Percentiles rank a stretch among this genome's conserved stretches.
phyloP scores from a whole-genome alignment of 1,284 basidiomycete species.

The Ceratobasidium papillatum region DNA sequence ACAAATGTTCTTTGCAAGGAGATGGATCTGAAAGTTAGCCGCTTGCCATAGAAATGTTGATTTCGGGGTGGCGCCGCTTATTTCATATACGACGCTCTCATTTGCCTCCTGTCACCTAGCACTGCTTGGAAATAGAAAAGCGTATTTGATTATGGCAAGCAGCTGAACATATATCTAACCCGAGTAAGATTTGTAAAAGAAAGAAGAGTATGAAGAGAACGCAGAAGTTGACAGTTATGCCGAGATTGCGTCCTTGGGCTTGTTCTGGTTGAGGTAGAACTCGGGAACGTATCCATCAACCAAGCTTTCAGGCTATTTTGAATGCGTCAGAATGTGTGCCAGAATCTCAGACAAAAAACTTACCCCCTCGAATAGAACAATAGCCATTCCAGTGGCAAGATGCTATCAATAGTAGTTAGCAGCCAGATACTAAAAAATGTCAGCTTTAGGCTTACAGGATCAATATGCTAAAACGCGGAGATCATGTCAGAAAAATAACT shows the following conservation, averaged over 20 bases:
- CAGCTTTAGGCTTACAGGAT: slow-evolving; percentile 15
- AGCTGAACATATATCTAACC: neutral
- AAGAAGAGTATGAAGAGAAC: neutral
- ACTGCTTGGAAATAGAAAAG: too few relatives aligned
- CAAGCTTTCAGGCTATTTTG: slow-evolving; percentile 5
- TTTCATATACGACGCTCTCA: too few relatives aligned
- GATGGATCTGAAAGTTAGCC: too few relatives aligned
- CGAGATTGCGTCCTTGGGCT: slow-evolving; percentile 2
- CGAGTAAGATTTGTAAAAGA: neutral
- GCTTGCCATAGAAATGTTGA: too few relatives aligned
- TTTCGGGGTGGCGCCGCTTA: too few relatives aligned
- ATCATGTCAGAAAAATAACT: neutral
- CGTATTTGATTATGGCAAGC: neutral
- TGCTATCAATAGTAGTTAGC: neutral
- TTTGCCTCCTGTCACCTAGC: too few relatives aligned
- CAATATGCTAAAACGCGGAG: slow-evolving; percentile 4
- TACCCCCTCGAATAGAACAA: slow-evolving; percentile 26
- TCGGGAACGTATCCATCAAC: slow-evolving; percentile 9
- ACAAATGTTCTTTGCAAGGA: too few relatives aligned
- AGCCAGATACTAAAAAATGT: neutral
- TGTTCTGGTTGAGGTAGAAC: slow-evolving; percentile 25
- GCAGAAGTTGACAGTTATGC: neutral
- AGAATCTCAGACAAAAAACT: neutral
- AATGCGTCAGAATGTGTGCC: neutral
- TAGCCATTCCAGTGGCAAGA: slow-evolving; percentile 29